A percentile compares a stretch with the other conserved stretches of the same genome.
Evolutionary conservation across 805 yeast genomes (phyloP).

Genomic region (Candida orba): DNA sequence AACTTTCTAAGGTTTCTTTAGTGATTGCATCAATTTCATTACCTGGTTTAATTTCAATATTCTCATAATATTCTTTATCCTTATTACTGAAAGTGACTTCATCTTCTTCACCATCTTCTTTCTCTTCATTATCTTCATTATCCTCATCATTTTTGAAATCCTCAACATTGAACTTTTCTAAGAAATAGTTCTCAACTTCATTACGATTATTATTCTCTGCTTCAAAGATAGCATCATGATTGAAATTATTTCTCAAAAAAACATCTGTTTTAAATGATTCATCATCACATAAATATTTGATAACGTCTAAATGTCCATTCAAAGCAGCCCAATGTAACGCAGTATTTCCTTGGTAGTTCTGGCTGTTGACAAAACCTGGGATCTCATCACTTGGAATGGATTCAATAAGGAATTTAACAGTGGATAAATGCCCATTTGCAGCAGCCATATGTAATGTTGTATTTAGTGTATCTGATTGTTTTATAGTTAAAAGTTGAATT

Average conservation of each 20-base stretch:
- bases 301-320: constrained; percentile 74
- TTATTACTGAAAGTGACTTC: constrained; percentile 37
- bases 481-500: constrained; percentile 12
- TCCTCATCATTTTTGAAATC: constrained; percentile 35
- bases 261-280: constrained; percentile 64
- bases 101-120: constrained; percentile 24
- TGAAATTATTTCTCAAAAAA: constrained; percentile 61
- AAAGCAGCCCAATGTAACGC: constrained; percentile 95
- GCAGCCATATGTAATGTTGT: constrained; percentile 93
- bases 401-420: constrained; percentile 45
- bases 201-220: constrained; percentile 76
- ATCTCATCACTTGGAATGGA: constrained; percentile 40
- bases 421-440: constrained; percentile 83
- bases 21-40: constrained; percentile 43
- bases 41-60: constrained; percentile 39
- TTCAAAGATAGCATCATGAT: constrained; percentile 81
- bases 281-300: constrained; percentile 61
- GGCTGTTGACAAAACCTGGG: constrained; percentile 37
- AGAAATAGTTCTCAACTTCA: constrained; percentile 70
- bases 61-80: constrained; percentile 6
- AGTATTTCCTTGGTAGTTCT: constrained; percentile 84
- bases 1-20: constrained; percentile 36
- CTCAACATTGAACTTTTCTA: constrained; percentile 64
- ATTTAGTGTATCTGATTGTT: constrained; percentile 40
- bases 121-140: constrained; percentile 5